These are phyloP conservation scores for Sideroxylon spinosum DNA, from an alignment of 179 eudicot genomes.

Conservation along the genomic window DNA sequence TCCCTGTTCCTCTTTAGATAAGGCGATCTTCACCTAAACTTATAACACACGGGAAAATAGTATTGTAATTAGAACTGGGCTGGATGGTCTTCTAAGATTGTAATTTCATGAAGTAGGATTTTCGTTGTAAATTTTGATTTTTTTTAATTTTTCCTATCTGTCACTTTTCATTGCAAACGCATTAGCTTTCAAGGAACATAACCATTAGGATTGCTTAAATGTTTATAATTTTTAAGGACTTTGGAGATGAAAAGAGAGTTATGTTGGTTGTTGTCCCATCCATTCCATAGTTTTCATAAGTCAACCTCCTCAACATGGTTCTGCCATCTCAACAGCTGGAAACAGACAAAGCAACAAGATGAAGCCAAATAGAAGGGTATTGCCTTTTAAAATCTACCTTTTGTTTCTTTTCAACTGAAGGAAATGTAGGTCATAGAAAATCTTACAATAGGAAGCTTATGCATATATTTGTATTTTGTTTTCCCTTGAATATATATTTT, in stretches of 20 bases:
- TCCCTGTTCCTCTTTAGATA: too few relatives aligned
- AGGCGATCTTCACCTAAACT: too few relatives aligned
- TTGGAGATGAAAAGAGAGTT: slow-evolving; percentile 10
- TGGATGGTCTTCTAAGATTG: too few relatives aligned
- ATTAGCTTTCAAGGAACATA: not conserved
- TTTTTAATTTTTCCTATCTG: not conserved
- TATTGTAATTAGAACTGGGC: too few relatives aligned
- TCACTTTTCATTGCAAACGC: not conserved
- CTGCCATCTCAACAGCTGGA: slow-evolving; percentile 39
- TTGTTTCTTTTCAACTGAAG: not conserved
- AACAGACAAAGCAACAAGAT: slow-evolving; percentile 39
- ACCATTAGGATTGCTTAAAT: slow-evolving; percentile 6
- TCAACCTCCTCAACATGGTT: slow-evolving; percentile 15
- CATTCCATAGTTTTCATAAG: slow-evolving; percentile 16
- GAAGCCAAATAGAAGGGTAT: slow-evolving; percentile 9
- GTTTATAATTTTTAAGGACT: not conserved
- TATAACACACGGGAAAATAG: too few relatives aligned
- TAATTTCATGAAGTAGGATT: not conserved
- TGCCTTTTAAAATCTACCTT: not conserved
- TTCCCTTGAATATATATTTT: too few relatives aligned
- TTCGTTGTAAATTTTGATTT: not conserved
- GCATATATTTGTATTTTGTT: too few relatives aligned
- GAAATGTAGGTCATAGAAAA: not conserved
- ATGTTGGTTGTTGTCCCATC: slow-evolving; percentile 15
- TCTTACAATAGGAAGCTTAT: not conserved